phyloP scores from a whole-genome alignment of 176 grass and related monocot species.

The Zea luxurians region DNA sequence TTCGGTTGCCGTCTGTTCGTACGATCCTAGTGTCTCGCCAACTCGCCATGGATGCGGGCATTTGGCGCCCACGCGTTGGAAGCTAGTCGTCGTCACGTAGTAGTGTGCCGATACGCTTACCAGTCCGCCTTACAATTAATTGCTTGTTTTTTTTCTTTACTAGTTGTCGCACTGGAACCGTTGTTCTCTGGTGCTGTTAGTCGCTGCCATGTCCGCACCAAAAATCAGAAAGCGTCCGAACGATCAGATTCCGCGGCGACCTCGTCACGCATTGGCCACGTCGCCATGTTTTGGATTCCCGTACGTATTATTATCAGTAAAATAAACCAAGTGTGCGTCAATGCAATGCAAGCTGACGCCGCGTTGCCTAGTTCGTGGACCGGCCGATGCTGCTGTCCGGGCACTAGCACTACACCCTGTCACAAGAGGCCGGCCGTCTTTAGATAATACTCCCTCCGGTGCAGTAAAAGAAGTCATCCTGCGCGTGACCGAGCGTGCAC shows the following conservation, averaged over 20 bases:
- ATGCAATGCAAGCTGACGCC: constrained; percentile 6
- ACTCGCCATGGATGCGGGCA: background rate
- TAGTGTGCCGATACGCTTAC: background rate
- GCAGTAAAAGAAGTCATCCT: too few relatives aligned
- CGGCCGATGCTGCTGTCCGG: constrained; percentile 19
- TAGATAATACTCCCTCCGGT: too few relatives aligned
- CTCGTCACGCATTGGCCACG: constrained; percentile 36
- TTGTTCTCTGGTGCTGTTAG: constrained; percentile 37
- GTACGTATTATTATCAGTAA: background rate
- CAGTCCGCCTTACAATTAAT: constrained; percentile 8
- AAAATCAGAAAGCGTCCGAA: constrained; percentile 28
- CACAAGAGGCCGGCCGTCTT: constrained; percentile 47
- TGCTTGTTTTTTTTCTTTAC: constrained; percentile 18
- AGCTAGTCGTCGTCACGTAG: constrained; percentile 39
- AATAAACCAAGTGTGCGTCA: background rate
- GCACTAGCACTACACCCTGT: constrained; percentile 25
- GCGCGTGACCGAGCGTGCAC: too few relatives aligned
- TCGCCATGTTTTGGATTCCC: constrained; percentile 32
- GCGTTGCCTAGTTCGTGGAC: constrained; percentile 42
- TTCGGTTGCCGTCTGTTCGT: background rate
- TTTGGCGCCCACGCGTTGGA: constrained; percentile 25
- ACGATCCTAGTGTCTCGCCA: too few relatives aligned
- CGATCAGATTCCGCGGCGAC: constrained; percentile 28
- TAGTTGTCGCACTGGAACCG: background rate
- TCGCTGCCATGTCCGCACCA: constrained; percentile 32